Conservation (phyloP, 495 filamentous ascomycete species). For the Trichodelitschia bisporula region DNA sequence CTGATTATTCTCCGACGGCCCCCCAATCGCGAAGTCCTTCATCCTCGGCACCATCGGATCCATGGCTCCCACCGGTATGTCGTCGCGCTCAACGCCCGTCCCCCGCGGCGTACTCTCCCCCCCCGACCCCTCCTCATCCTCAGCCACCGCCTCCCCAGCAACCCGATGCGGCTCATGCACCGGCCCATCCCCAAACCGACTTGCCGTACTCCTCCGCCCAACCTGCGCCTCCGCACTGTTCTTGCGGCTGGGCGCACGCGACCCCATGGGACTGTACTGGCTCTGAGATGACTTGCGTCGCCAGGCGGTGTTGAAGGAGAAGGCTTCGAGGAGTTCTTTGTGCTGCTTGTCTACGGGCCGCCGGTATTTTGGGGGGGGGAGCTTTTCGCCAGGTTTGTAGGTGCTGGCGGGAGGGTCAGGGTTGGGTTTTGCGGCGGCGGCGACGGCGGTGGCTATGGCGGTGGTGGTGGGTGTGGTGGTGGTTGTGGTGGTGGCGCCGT, state of each 20-base stretch:
- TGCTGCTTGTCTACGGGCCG: constrained; percentile 15
- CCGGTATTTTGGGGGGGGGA: constrained; percentile 19
- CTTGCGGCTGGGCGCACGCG: constrained; percentile 12
- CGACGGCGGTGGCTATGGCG: not conserved
- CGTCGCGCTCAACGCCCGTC: no score
- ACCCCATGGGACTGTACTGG: constrained; percentile 16
- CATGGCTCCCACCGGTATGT: no score
- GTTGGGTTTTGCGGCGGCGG: not conserved
- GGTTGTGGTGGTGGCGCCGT: constrained; percentile 3
- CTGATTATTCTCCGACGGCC: no score
- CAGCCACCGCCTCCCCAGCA: constrained; percentile 2
- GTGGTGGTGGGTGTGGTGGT: constrained; percentile 4
- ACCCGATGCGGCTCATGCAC: constrained; percentile 2
- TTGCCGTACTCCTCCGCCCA: no score
- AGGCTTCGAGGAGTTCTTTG: constrained; percentile 16
- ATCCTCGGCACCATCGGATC: no score
- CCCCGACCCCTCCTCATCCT: no score
- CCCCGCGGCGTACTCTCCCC: no score
- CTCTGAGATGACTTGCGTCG: constrained; percentile 13
- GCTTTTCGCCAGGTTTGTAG: constrained; percentile 19
- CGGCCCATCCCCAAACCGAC: constrained; percentile 7
- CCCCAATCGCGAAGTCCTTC: no score
- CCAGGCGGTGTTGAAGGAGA: constrained; percentile 15
- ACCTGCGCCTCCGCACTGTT: constrained; percentile 9
- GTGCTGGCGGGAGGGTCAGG: constrained; percentile 1